phyloP scores from a whole-genome alignment of 2,329 filamentous ascomycete species.

The Neofusicoccum sp. region DNA sequence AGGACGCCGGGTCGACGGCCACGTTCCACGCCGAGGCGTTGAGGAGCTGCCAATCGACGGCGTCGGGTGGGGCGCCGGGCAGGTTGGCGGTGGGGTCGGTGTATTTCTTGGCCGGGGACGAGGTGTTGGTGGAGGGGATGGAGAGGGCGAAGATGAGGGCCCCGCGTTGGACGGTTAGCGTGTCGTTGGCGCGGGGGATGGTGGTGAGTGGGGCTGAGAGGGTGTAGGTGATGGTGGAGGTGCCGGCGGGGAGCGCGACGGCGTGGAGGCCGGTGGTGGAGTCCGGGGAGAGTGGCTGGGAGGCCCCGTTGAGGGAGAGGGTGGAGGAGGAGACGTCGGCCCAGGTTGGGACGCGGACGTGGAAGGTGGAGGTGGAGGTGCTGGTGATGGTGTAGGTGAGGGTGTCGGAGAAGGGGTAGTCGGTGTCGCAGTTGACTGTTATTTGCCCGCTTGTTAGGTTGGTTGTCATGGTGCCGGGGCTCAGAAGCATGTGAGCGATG shows the following conservation, averaged over 20 bases:
- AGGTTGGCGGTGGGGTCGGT: constrained; percentile 15
- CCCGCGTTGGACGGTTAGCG: constrained; percentile 36
- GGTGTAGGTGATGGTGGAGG: constrained; percentile 33
- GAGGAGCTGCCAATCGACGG: constrained; percentile 29
- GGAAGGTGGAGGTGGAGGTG: constrained; percentile 40
- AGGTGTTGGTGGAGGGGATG: constrained; percentile 26
- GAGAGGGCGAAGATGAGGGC: constrained; percentile 39
- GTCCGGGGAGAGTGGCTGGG: constrained; percentile 31
- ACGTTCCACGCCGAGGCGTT: constrained; percentile 35
- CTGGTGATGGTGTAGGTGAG: constrained; percentile 43
- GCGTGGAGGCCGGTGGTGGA: constrained; percentile 38
- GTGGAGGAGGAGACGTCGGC: constrained; percentile 23
- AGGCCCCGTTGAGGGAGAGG: constrained; percentile 12
- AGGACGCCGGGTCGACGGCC: constrained; percentile 36
- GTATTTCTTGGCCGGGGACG: constrained; percentile 23
- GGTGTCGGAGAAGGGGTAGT: constrained; percentile 48
- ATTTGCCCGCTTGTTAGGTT: constrained; percentile 35
- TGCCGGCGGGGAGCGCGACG: constrained; percentile 35
- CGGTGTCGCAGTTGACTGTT: constrained; percentile 47
- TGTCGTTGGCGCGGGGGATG: constrained; percentile 35
- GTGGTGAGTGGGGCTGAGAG: constrained; percentile 30
- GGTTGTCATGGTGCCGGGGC: constrained; percentile 45
- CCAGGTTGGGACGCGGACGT: constrained; percentile 49
- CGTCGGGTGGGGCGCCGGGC: constrained; percentile 23
- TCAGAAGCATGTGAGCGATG: constrained; percentile 52